Evolutionary conservation across 179 eudicot species (phyloP).

Genomic region (Spergularia azorica): DNA sequence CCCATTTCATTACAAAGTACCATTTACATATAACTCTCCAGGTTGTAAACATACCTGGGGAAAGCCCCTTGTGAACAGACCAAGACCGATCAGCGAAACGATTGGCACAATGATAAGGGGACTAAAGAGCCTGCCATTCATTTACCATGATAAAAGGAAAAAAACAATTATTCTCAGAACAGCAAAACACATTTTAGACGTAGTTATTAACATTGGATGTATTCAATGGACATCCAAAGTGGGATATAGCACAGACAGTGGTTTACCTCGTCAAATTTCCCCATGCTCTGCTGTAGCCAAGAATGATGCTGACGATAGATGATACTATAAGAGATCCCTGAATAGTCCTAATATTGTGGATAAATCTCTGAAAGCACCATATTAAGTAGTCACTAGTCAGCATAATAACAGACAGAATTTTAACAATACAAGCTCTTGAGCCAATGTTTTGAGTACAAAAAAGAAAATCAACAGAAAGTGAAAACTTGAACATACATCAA

Average conservation of each 20-base stretch:
- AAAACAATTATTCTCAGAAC: background rate
- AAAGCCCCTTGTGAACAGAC: constrained; percentile 79
- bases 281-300: constrained; percentile 84
- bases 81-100: constrained; percentile 81
- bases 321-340: constrained; percentile 93
- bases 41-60: constrained; percentile 59
- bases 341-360: constrained; percentile 79
- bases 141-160: background rate
- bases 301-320: constrained; percentile 73
- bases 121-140: constrained; percentile 60
- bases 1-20: background rate
- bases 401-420: background rate
- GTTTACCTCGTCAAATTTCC: constrained; percentile 68
- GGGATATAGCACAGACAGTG: background rate
- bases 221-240: background rate
- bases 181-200: background rate
- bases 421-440: background rate
- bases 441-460: background rate
- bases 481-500: background rate
- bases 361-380: constrained; percentile 66
- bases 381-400: background rate
- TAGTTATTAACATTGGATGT: background rate
- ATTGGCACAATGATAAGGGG: constrained; percentile 80
- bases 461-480: background rate
- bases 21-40: background rate